A percentile compares a stretch with the other conserved stretches of the same genome.
Conservation (phyloP, 805 yeast genomes). For the Ogataea degrootiae region DNA sequence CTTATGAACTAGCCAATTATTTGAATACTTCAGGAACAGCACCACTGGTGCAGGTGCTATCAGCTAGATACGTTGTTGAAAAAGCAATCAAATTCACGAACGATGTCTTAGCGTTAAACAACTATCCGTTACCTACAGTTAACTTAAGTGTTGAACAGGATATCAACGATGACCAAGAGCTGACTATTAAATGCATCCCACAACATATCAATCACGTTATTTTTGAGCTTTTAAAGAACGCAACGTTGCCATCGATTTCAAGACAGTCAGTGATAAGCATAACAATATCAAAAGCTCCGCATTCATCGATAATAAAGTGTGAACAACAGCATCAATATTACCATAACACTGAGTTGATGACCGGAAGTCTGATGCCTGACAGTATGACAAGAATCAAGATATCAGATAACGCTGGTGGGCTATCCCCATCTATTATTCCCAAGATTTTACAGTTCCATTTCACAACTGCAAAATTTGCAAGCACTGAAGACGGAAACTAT, state of each 20-base stretch:
- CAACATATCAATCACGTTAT: conserved; percentile 28
- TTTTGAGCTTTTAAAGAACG: conserved; percentile 28
- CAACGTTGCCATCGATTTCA: conserved; percentile 26
- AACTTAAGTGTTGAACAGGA: background rate
- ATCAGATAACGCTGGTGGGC: conserved; percentile 29
- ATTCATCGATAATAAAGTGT: too few species aligned
- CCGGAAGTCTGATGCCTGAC: background rate
- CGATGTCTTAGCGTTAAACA: conserved; percentile 21
- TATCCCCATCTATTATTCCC: conserved; percentile 12
- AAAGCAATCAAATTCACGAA: conserved; percentile 20
- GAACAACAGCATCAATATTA: too few species aligned
- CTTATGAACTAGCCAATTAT: conserved; percentile 22
- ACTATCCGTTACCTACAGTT: conserved; percentile 29
- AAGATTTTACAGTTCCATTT: conserved; percentile 30
- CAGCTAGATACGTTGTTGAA: conserved; percentile 10
- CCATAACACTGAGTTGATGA: too few species aligned
- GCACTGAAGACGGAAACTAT: conserved; percentile 8
- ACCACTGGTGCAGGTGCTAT: conserved; percentile 11
- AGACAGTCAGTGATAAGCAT: conserved; percentile 16
- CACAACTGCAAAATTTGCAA: conserved; percentile 15
- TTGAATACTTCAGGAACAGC: conserved; percentile 6
- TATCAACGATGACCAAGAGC: background rate
- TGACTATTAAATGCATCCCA: conserved; percentile 18
- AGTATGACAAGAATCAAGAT: conserved; percentile 15
- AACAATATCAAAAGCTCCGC: conserved; percentile 2